Evolutionary conservation across 768 basidiomycete genomes (phyloP), one percentile per base, ranked within the genome.

Genomic region (Goffeauzyma gilvescens): DNA sequence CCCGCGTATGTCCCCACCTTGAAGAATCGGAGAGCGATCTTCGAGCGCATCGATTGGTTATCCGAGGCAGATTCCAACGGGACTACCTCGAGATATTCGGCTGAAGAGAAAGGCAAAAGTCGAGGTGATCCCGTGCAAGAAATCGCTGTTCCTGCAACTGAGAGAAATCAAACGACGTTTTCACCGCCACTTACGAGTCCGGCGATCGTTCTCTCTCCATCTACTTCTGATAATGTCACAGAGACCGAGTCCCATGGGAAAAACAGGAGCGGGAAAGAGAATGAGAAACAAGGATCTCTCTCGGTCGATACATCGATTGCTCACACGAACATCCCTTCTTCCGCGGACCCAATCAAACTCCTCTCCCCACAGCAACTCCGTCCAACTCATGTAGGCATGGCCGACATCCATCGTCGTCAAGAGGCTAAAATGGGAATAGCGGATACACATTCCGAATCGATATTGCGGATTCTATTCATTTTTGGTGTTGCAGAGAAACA

Each of bases 401-500:
- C 32, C 33, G 17, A 42, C 36, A 21, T 6, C 5, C 12, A 24
- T 24, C 36, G 36, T 33, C 32, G 23, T 35, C 2, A 35, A 38
- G 18, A 44, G 47, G 25, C 44, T 44, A 10, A 20, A 38, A 4
- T 42, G 41, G 18, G 30, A 44, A 20, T n/a, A 18, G 39, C 53
- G 4, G 55, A 56, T 15, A 51, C 53, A 1, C 44, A 53, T 18
- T 40, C 42, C 3, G 53, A 57, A 34, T 41, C 31, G 15, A 41
- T 57, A 5, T 40, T 47, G 9, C 38, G 55, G 3, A 18, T 57
- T 22, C 27, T 57, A 1, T 52, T 45, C 39, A 44, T 50, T 9
- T 49, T 51, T 31, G 18, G 36, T 28, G 32, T 44, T 12, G 23
- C 40, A 30, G 28, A 51, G 33, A 45, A 41, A 14, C 49, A 53